These are phyloP conservation scores for Cicer arietinum DNA, from an alignment of 306 rosid genomes.

Conservation along the genomic window DNA sequence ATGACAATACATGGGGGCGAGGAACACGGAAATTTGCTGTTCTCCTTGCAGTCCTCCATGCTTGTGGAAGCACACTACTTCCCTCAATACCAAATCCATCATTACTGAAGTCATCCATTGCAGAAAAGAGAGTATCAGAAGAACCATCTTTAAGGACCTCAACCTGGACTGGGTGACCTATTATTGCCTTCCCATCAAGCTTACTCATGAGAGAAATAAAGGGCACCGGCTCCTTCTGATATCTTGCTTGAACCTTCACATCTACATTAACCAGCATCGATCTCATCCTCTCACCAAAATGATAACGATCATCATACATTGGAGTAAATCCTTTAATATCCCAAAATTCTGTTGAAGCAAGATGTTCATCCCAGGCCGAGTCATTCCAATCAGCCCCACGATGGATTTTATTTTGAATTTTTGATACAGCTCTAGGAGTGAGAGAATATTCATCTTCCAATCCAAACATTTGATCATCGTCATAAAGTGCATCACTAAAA, in stretches of 20 bases:
- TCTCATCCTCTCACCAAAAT: conserved; percentile 61
- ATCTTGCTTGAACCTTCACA: conserved; percentile 83
- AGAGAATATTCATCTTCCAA: conserved; percentile 61
- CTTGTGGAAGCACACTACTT: conserved; percentile 69
- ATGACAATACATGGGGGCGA: conserved; percentile 62
- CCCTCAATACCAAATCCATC: conserved; percentile 62
- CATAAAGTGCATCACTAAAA: conserved; percentile 54
- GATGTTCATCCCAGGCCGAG: conserved; percentile 67
- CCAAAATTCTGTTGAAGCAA: conserved; percentile 64
- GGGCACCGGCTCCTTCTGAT: conserved; percentile 85
- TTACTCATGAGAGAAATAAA: conserved; percentile 90
- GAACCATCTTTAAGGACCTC: conserved; percentile 76
- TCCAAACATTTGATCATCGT: conserved; percentile 54
- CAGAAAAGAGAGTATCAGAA: conserved; percentile 65
- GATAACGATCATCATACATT: conserved; percentile 46
- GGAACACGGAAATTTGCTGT: conserved; percentile 84
- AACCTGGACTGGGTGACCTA: conserved; percentile 89
- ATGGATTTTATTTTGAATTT: conserved; percentile 47
- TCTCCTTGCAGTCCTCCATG: conserved; percentile 97
- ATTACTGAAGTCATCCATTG: conserved; percentile 58
- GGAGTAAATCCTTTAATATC: conserved; percentile 60
- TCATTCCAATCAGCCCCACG: conserved; percentile 64
- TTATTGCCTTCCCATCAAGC: conserved; percentile 86
- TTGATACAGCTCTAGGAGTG: conserved; percentile 56
- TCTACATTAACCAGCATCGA: conserved; percentile 71